Base-by-base conservation (phyloP, 139 green algal species). In the Tetraselmis striata region DNA sequence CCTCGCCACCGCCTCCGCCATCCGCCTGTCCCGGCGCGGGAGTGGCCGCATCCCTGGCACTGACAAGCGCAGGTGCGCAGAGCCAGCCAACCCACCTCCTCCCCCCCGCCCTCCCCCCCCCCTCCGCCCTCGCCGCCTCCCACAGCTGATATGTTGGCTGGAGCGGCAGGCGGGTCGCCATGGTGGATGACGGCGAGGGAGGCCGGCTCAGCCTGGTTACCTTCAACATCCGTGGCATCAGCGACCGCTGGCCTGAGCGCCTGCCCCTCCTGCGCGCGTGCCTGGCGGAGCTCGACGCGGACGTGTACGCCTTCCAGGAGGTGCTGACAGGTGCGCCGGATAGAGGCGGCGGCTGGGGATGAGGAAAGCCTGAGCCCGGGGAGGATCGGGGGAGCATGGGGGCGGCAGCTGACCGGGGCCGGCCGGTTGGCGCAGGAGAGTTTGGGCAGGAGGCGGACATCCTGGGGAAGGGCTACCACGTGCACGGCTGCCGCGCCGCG, bases 221-320 rank as follows among this genome's bases (percentile, higher is more conserved):
- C 22, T 87, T 87, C 79, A 90, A 90, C 83, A 80, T 90, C 32
- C 76, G 87, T 0, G 86, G 83, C 22, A 77, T 91, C 23, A 86
- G 82, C 75, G 87, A 91, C 76, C 82, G 87, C 2, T 91, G 84
- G 84, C 74, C 31, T 23, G 87, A 91, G 59, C 81, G 87, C 0
- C 29, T 59, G n/a, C 84, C 84, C 5, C 31, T 90, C 77, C 83
- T 91, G 58, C 77, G 32, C 22, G 24, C 77, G n/a, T 80, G 58
- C 59, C 30, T 91, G 23, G 79, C 79, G 25, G 28, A 85, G n/a
- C 84, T 89, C 2, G 85, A 91, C 28, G 87, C 87, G 5, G 87
- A 91, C 29, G 87, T 91, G 18, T 32, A 83, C 0, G 88, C 83
- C 76, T 90, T 91, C 80, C 87, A 91, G 30, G 87, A 91, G 78